Base-by-base conservation (phyloP, 306 rosid species). In the Vigna unguiculata region DNA sequence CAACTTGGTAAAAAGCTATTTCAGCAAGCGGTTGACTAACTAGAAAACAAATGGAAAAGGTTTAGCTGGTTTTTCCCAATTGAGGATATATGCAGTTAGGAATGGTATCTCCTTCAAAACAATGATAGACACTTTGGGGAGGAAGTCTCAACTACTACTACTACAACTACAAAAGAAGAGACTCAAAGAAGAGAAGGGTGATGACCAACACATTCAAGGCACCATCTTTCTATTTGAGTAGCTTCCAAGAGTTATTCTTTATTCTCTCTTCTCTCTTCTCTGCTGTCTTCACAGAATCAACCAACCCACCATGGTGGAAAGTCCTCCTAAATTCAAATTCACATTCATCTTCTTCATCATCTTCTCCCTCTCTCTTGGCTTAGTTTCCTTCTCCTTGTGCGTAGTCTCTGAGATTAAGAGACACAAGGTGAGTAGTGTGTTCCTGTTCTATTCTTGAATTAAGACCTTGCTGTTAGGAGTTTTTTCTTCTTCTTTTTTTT, bases 331-430 rank as follows among this genome's bases (percentile, higher is more conserved):
- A 76, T 79, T 34, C 65, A 83, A 80, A 75, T 69, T 82, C 40
- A 24, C 77, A 30, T 24, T 84, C 28, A 61, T 78, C 30, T 60
- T 88, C 70, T 68, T 74, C 54, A 20, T 86, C 25, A 54, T 87
- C 47, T 16, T 81, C 69, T 84, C 83, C 61, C 85, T 82, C 81
- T 78, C 80, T n/a, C 89, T 90, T 36, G 96, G 92, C 43, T 49
- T 92, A 25, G 64, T 84, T 43, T 87, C 98, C 78, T 86, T 83
- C 80, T 7, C 76, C n/a, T 86, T 87, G 16, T 95, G 97, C 80
- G 76, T 92, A 77, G 89, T 74, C 30, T 95, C 97, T 0, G 97
- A 90, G 78, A 54, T 82, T 20, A 83, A 80, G 86, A 88, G 91
- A 77, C 81, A 88, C 32, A 85, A 85, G 96, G 98, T 8, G 8